Conservation (phyloP, 441 rosid species). For the Gossypium trilobum region DNA sequence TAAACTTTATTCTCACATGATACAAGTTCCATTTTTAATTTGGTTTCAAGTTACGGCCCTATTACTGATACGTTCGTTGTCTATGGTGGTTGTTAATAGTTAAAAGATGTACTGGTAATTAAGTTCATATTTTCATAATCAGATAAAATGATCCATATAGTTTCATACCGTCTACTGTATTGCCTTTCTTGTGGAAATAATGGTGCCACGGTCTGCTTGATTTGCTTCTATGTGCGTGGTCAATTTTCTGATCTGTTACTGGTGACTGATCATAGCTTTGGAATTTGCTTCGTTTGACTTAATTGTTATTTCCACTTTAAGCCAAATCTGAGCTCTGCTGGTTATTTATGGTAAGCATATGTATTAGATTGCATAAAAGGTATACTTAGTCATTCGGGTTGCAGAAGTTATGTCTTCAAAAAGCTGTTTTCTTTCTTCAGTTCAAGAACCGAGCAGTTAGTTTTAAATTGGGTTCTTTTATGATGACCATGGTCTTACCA, state of each 20-base stretch:
- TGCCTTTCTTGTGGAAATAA: neutral
- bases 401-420: neutral
- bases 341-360: neutral
- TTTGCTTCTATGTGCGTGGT: neutral
- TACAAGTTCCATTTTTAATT: constrained; percentile 2
- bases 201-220: neutral
- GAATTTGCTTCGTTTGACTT: neutral
- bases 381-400: neutral
- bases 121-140: neutral
- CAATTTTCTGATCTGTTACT: neutral
- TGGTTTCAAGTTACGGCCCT: neutral
- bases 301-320: neutral
- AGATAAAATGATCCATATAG: neutral
- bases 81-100: neutral
- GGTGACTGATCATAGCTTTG: neutral
- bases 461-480: neutral
- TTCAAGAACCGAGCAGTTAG: neutral
- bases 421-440: neutral
- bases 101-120: neutral
- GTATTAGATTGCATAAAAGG: neutral
- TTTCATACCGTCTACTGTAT: neutral
- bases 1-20: neutral
- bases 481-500: neutral
- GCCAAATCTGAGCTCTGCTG: neutral
- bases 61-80: neutral